Evolutionary conservation across 352 stramenopile species (phyloP), one percentile per base, ranked within the genome.

Genomic region (Globisporangium recalcitrans): DNA sequence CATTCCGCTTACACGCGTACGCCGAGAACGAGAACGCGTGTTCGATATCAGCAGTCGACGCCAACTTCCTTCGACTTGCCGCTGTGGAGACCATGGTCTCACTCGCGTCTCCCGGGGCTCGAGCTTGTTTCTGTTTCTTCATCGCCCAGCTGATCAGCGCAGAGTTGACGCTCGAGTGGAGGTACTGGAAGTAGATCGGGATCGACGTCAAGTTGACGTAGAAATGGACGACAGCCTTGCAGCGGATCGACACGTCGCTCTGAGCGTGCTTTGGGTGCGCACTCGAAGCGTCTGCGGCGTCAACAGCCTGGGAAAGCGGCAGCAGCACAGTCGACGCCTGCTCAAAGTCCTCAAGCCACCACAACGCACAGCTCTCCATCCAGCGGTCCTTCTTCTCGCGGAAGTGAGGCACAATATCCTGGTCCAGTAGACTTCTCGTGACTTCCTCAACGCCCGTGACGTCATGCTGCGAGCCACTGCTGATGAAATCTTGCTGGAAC

Each of bases 301-400:
- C 82, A 3, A 91, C 78, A 5, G 84, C 72, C 64, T 94, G 85
- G 11, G 78, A 80, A 48, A 80, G 69, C 1, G 85, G 85, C 14
- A 85, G 67, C 26, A 95, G 58, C 8, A 92, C 75, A 9, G 77
- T 73, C 40, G 77, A 87, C 1, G 85, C 79, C 63, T 91, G 85
- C n/a, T 95, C 83, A 68, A 90, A 95, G 31, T 91, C 80, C 66
- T 92, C 80, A 22, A 95, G 63, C 85, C 85, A 95, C 85, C 85
- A 95, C 19, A 93, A 32, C 19, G 80, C 80, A 51, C 80, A 87
- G 59, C 80, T 91, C 36, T 95, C 83, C 27, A 95, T 69, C 82
- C 83, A 95, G 6, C 80, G 76, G 22, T 92, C 83, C 36, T 67
- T 58, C 13, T 78, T 78, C 22, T 69, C 52, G 26, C 78, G 83